A percentile compares a stretch with the other conserved stretches of the same genome.
These are phyloP conservation scores for Hippophae tibetana DNA, from an alignment of 306 rosid genomes.

Conservation along the genomic window DNA sequence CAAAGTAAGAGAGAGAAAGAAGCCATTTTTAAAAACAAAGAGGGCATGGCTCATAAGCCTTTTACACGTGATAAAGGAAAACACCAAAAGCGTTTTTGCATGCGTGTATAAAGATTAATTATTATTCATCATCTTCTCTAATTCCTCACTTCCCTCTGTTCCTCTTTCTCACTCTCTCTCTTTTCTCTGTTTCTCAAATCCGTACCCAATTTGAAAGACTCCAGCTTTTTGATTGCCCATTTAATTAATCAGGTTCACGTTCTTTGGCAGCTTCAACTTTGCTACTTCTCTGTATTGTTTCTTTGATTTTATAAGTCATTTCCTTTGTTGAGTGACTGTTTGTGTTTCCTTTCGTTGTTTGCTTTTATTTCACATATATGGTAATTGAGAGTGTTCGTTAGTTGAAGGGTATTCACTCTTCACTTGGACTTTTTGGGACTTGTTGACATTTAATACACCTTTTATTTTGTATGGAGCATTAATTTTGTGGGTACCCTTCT, in stretches of 20 bases:
- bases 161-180: neutral
- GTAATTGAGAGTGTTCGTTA: conserved; percentile 13
- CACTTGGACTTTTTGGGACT: conserved; percentile 14
- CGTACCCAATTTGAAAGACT: conserved; percentile 12
- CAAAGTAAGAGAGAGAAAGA: conserved; percentile 20
- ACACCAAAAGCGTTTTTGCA: conserved; percentile 66
- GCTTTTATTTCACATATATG: neutral
- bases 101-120: conserved; percentile 74
- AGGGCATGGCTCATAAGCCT: conserved; percentile 36
- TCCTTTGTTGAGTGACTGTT: neutral
- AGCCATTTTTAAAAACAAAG: conserved; percentile 21
- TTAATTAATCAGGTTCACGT: conserved; percentile 12
- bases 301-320: neutral
- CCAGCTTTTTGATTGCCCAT: neutral
- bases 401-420: conserved; percentile 26
- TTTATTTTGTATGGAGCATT: conserved; percentile 15
- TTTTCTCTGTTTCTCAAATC: conserved; percentile 10
- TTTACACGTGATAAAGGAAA: conserved; percentile 74
- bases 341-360: conserved; percentile 1
- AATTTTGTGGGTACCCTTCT: conserved; percentile 24
- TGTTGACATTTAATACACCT: conserved; percentile 21
- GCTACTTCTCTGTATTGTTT: neutral
- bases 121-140: conserved; percentile 40
- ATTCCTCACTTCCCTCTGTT: neutral
- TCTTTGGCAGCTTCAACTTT: conserved; percentile 5